Percentiles rank a stretch among this genome's conserved stretches.
Evolutionary conservation across 352 stramenopile genomes (phyloP).

Genomic region (Peronospora destructor): DNA sequence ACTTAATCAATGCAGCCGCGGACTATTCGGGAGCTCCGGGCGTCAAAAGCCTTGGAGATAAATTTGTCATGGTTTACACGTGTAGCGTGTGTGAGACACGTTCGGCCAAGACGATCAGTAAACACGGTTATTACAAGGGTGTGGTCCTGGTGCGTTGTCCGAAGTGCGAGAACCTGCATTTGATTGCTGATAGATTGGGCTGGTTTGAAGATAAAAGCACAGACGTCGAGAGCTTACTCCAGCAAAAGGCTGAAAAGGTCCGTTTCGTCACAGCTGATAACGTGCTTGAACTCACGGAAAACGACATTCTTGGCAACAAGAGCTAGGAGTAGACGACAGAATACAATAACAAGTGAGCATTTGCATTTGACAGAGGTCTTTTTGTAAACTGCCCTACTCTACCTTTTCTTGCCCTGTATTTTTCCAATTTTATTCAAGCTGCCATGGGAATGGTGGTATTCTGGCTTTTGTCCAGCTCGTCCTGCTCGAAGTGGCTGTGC

Average conservation of each 20-base stretch:
- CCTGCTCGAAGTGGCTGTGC: not conserved
- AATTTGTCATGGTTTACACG: constrained; percentile 98
- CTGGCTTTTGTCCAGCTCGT: constrained; percentile 7
- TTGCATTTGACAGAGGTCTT: constrained; percentile 6
- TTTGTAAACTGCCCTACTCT: constrained; percentile 3
- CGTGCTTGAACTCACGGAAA: constrained; percentile 78
- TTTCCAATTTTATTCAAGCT: constrained; percentile 10
- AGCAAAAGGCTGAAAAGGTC: constrained; percentile 63
- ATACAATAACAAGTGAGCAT: constrained; percentile 6
- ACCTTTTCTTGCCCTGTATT: constrained; percentile 2
- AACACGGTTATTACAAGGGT: constrained; percentile 95
- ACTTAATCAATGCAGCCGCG: constrained; percentile 2
- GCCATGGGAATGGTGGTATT: constrained; percentile 9
- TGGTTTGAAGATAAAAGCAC: constrained; percentile 89
- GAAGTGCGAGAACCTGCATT: constrained; percentile 96
- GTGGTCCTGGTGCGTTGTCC: constrained; percentile 97
- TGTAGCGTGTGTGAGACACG: constrained; percentile 96
- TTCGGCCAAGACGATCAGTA: constrained; percentile 94
- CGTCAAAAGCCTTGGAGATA: constrained; percentile 82
- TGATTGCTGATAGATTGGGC: constrained; percentile 93
- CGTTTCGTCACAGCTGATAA: constrained; percentile 69
- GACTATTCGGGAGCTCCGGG: constrained; percentile 37
- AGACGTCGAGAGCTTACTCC: constrained; percentile 84
- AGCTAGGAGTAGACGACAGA: constrained; percentile 20
- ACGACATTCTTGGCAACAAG: constrained; percentile 51